Evolutionary conservation across 2,329 filamentous ascomycete species (phyloP).

Genomic region (Pseudovirgaria hyperparasitica): DNA sequence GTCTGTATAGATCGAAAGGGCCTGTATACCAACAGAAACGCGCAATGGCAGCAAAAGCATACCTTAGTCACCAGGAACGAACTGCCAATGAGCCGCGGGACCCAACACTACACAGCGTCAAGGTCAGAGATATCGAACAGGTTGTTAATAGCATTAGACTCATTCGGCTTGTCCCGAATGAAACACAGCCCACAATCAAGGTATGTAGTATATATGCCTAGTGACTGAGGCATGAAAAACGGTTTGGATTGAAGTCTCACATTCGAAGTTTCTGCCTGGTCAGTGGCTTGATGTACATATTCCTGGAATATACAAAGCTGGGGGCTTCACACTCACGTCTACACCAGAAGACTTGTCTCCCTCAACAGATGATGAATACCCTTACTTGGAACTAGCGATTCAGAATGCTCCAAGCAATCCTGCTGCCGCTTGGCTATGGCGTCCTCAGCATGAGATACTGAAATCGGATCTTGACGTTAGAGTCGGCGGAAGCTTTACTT

Average conservation of each 20-base stretch:
- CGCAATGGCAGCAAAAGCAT: conserved; percentile 19
- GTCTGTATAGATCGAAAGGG: too few relatives aligned
- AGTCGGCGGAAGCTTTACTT: conserved; percentile 71
- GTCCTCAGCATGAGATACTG: conserved; percentile 39
- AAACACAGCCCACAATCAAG: conserved; percentile 32
- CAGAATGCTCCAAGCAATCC: conserved; percentile 60
- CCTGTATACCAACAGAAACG: too few relatives aligned
- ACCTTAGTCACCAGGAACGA: conserved; percentile 49
- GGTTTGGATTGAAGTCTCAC: too few relatives aligned
- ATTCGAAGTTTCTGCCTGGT: conserved; percentile 64
- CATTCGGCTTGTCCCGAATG: conserved; percentile 49
- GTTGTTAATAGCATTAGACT: conserved; percentile 57
- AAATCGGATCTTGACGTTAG: conserved; percentile 50
- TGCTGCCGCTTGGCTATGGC: conserved; percentile 66
- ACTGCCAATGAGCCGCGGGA: conserved; percentile 64
- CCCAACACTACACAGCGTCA: conserved; percentile 49
- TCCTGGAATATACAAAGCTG: conserved; percentile 54
- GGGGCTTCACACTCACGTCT: conserved; percentile 82
- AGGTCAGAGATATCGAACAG: conserved; percentile 46
- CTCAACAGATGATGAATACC: conserved; percentile 11
- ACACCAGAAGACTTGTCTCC: conserved; percentile 44
- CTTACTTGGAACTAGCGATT: conserved; percentile 66
- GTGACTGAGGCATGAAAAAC: too few relatives aligned
- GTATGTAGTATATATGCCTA: conserved; percentile 25
- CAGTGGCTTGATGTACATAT: conserved; percentile 83